These are phyloP conservation scores for Fraxinus floribunda DNA, from an alignment of 305 asterid species.

Conservation along the genomic window DNA sequence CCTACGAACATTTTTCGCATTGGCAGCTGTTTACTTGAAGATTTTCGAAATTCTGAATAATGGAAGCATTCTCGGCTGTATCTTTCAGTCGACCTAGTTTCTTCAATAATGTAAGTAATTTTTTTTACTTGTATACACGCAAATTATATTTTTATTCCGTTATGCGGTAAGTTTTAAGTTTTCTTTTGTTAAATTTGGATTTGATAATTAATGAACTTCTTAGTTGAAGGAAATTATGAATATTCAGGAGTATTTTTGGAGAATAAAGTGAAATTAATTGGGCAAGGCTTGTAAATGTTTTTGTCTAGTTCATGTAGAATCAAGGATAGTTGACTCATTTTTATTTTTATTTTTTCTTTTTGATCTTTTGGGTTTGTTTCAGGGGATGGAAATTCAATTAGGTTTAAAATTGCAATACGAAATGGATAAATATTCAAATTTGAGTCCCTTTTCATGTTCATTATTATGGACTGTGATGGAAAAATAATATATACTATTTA, in stretches of 20 bases:
- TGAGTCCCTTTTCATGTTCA: conserved; percentile 1
- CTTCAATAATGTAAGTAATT: conserved; percentile 29
- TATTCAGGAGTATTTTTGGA: neutral
- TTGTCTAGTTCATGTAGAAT: neutral
- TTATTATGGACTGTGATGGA: neutral
- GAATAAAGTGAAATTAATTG: conserved; percentile 1
- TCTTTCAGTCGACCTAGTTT: conserved; percentile 31
- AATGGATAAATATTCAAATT: neutral
- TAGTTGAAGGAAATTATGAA: conserved; percentile 1
- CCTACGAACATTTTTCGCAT: conserved; percentile 20
- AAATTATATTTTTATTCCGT: neutral
- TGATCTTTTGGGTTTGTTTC: neutral
- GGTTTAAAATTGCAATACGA: neutral
- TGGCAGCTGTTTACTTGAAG: conserved; percentile 33
- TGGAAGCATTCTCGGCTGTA: conserved; percentile 51
- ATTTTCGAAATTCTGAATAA: conserved; percentile 17
- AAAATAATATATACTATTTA: neutral
- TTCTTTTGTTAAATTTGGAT: neutral
- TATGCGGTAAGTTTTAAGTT: neutral
- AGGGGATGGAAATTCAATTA: neutral
- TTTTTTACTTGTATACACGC: neutral
- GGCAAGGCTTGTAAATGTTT: neutral
- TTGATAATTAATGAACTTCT: conserved; percentile 7
- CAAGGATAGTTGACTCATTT: neutral
- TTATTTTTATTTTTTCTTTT: neutral